phyloP scores from a whole-genome alignment of 2,329 filamentous ascomycete genomes.

The Penicillium sp. region DNA sequence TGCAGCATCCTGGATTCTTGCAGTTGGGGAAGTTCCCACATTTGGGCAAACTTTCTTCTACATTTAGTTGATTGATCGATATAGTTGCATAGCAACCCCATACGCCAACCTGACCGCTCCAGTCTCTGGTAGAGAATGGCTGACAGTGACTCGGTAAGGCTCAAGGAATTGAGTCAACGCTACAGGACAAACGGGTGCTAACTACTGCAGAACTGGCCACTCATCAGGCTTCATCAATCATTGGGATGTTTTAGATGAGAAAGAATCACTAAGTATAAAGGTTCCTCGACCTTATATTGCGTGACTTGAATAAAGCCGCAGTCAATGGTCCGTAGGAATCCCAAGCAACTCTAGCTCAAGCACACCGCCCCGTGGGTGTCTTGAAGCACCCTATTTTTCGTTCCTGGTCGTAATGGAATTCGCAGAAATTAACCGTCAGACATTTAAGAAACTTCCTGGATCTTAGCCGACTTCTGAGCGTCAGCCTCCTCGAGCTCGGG shows the following conservation, averaged over 20 bases:
- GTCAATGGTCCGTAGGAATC: not conserved
- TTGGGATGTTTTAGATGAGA: conserved; percentile 8
- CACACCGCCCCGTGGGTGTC: conserved; percentile 14
- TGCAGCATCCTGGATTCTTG: too few relatives aligned
- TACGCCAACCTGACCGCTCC: too few relatives aligned
- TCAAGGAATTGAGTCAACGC: too few relatives aligned
- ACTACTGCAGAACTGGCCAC: not conserved
- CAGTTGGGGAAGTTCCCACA: too few relatives aligned
- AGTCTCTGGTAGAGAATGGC: not conserved
- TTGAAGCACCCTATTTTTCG: conserved; percentile 23
- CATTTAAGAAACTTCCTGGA: conserved; percentile 39
- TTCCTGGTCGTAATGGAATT: conserved; percentile 27
- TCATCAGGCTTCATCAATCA: conserved; percentile 12
- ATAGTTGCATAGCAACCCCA: too few relatives aligned
- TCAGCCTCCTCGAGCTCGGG: conserved; percentile 62
- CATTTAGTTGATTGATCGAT: too few relatives aligned
- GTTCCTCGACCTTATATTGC: not conserved
- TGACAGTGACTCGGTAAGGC: too few relatives aligned
- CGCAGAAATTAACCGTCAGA: conserved; percentile 16
- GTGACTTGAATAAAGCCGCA: not conserved
- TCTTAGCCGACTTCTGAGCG: conserved; percentile 38
- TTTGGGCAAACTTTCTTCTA: too few relatives aligned
- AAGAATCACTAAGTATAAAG: conserved; percentile 2
- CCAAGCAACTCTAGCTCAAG: conserved; percentile 12
- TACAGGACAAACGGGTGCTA: not conserved